Conservation (phyloP, 1,284 basidiomycete species). For the Rhizoctonia solani region DNA sequence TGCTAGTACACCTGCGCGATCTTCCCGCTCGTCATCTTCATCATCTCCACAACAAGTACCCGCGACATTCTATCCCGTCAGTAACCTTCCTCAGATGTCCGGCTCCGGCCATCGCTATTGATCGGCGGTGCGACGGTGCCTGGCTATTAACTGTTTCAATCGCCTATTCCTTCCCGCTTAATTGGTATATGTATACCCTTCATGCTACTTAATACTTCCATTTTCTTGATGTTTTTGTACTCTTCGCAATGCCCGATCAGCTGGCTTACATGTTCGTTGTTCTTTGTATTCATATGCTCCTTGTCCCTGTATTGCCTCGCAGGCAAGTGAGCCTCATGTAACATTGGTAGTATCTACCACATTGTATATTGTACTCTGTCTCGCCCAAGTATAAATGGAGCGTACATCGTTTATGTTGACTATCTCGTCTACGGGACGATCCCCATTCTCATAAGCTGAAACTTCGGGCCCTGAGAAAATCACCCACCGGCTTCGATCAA, state of each 20-base stretch:
- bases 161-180: neutral
- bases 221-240: neutral
- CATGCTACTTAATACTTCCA: neutral
- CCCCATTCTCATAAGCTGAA: conserved; percentile 1
- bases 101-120: conserved; percentile 1
- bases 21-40: conserved; percentile 13
- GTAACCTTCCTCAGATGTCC: conserved; percentile 3
- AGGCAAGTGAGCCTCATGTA: neutral
- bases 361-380: conserved; percentile 6
- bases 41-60: conserved; percentile 12
- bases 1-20: neutral
- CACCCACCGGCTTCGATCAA: conserved; percentile 14
- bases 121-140: neutral
- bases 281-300: conserved; percentile 24
- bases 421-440: too few species aligned
- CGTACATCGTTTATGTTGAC: too few species aligned
- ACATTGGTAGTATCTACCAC: neutral
- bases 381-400: conserved; percentile 19
- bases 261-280: conserved; percentile 1
- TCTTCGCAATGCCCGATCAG: neutral
- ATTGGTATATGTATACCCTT: neutral
- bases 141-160: neutral
- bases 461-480: neutral
- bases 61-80: conserved; percentile 6
- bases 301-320: neutral